Conservation (phyloP, 768 basidiomycete species). For the Trametes punicea region DNA sequence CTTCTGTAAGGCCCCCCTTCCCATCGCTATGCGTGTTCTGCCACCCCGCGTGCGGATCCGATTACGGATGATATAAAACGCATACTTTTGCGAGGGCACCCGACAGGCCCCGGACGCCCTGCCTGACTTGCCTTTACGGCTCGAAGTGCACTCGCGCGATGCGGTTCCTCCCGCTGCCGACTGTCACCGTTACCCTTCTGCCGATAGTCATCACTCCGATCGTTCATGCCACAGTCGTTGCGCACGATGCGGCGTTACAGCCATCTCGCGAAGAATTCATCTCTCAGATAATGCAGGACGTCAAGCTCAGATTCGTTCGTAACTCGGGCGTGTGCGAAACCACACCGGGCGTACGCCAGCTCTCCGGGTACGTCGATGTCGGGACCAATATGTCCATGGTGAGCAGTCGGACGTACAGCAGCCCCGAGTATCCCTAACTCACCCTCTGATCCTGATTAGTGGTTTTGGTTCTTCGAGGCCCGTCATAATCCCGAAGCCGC, state of each 20-base stretch:
- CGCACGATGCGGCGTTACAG: neutral
- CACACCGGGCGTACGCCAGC: slow-evolving; percentile 54
- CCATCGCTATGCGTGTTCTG: neutral
- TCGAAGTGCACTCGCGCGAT: no score
- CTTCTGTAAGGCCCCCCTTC: neutral
- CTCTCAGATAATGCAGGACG: slow-evolving; percentile 22
- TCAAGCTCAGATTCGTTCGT: slow-evolving; percentile 44
- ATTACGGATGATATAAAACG: neutral
- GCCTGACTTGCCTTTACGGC: no score
- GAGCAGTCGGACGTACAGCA: neutral
- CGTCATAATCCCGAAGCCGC: slow-evolving; percentile 56
- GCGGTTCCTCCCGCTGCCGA: no score
- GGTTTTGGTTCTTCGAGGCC: slow-evolving; percentile 76
- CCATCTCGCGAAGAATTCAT: slow-evolving; percentile 16
- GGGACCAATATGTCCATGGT: slow-evolving; percentile 60
- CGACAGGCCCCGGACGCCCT: neutral
- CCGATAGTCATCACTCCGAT: no score
- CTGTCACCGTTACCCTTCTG: no score
- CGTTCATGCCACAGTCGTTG: neutral
- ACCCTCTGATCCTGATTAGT: slow-evolving; percentile 34
- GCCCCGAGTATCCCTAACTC: neutral
- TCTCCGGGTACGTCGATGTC: slow-evolving; percentile 61
- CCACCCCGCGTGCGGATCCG: neutral
- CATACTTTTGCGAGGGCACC: no score
- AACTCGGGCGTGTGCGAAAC: slow-evolving; percentile 67